These are phyloP conservation scores for Neostapfia colusana DNA, from an alignment of 176 grass and related monocot species.

Conservation along the genomic window DNA sequence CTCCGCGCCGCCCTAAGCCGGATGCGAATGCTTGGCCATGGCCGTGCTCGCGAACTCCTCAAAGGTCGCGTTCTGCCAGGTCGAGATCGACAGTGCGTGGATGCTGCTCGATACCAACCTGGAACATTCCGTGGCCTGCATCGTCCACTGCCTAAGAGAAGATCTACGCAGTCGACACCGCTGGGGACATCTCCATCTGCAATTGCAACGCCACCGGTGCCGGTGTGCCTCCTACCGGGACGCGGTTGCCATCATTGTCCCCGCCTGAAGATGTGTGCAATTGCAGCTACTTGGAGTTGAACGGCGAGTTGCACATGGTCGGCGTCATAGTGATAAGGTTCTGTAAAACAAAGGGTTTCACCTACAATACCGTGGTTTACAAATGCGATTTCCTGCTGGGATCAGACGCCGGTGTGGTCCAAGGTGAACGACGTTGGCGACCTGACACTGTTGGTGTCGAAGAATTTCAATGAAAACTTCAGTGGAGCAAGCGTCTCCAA, in stretches of 20 bases:
- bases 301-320: slow-evolving; percentile 25
- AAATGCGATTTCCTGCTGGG: neutral
- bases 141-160: neutral
- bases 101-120: slow-evolving; percentile 11
- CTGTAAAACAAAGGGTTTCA: neutral
- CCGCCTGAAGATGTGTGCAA: neutral
- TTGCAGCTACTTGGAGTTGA: slow-evolving; percentile 1
- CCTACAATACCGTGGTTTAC: neutral
- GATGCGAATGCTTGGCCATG: slow-evolving; percentile 11
- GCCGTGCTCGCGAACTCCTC: slow-evolving; percentile 6
- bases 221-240: neutral
- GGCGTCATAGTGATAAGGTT: neutral
- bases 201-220: neutral
- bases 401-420: neutral
- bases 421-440: neutral
- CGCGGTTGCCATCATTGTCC: neutral
- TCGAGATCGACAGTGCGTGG: neutral
- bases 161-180: neutral
- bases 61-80: slow-evolving; percentile 23
- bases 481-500: neutral
- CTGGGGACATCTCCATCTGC: slow-evolving; percentile 6
- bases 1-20: neutral
- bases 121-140: neutral
- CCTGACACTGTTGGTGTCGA: neutral
- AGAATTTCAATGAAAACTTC: neutral